phyloP scores from a whole-genome alignment of 139 green algal species.

The Raphidocelis subcapitata region DNA sequence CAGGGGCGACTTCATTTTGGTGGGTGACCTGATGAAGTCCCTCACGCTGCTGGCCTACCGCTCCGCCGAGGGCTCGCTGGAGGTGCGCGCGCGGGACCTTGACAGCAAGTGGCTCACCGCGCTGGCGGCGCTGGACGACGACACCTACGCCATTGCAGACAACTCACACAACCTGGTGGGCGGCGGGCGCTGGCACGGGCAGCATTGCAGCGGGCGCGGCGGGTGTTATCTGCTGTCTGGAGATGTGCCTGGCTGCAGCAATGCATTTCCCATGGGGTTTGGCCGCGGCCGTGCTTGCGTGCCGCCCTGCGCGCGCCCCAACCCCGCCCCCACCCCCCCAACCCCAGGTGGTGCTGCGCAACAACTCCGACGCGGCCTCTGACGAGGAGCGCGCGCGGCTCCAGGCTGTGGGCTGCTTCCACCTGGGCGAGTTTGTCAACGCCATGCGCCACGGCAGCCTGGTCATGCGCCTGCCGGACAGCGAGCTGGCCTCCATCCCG shows the following conservation, averaged over 20 bases:
- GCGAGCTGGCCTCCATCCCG: constrained; percentile 59
- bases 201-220: neutral
- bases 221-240: too few relatives aligned
- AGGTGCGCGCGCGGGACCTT: constrained; percentile 80
- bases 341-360: constrained; percentile 32
- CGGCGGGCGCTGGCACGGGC: neutral
- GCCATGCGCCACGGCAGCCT: constrained; percentile 84
- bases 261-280: too few relatives aligned
- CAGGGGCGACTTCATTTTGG: constrained; percentile 87
- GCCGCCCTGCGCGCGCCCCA: too few relatives aligned
- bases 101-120: constrained; percentile 90
- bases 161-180: constrained; percentile 81
- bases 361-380: constrained; percentile 37
- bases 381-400: constrained; percentile 88
- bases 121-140: constrained; percentile 86
- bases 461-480: constrained; percentile 95
- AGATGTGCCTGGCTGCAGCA: too few relatives aligned
- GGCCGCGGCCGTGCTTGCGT: too few relatives aligned
- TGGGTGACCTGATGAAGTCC: constrained; percentile 97
- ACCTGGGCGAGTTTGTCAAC: constrained; percentile 95
- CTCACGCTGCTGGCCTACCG: constrained; percentile 86
- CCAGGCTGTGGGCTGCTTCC: constrained; percentile 84
- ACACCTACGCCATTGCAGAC: constrained; percentile 80
- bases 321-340: too few relatives aligned
- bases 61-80: constrained; percentile 66